These are phyloP conservation scores for Lyophyllum atratum DNA, from an alignment of 768 basidiomycete species.

Conservation along the genomic window DNA sequence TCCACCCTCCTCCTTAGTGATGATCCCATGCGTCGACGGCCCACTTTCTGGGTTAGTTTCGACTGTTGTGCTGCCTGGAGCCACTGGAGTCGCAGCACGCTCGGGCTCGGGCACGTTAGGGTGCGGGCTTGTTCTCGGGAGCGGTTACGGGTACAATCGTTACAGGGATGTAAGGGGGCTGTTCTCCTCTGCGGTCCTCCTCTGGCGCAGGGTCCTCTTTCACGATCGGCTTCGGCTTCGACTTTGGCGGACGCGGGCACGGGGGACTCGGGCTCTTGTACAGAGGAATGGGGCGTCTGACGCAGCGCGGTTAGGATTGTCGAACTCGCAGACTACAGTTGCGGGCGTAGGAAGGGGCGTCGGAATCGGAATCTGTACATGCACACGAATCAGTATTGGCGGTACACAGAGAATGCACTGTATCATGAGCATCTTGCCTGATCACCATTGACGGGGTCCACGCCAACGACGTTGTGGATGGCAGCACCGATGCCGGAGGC, in stretches of 20 bases:
- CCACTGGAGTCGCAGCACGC: not conserved
- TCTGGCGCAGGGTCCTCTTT: no score
- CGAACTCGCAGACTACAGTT: constrained; percentile 17
- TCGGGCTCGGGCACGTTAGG: not conserved
- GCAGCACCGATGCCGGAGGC: constrained; percentile 39
- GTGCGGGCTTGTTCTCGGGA: constrained; percentile 34
- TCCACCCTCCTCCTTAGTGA: not conserved
- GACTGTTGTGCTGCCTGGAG: not conserved
- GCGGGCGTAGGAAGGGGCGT: constrained; percentile 26
- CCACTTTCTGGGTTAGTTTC: not conserved
- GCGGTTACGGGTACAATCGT: constrained; percentile 42
- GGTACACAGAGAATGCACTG: not conserved
- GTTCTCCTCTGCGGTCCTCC: not conserved
- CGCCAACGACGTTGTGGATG: constrained; percentile 37
- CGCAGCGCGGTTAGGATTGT: constrained; percentile 16
- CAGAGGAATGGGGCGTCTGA: constrained; percentile 9
- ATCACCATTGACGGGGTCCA: constrained; percentile 28
- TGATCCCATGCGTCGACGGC: constrained; percentile 5
- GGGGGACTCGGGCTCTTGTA: not conserved
- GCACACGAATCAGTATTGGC: not conserved
- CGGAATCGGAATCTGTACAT: constrained; percentile 28
- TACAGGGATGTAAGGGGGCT: constrained; percentile 31
- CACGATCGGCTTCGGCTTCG: constrained; percentile 1
- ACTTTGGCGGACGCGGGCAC: not conserved
- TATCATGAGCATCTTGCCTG: constrained; percentile 6